Evolutionary conservation across 1,139 yeast genomes (phyloP).

Genomic region (Kodamaea anthophila): DNA sequence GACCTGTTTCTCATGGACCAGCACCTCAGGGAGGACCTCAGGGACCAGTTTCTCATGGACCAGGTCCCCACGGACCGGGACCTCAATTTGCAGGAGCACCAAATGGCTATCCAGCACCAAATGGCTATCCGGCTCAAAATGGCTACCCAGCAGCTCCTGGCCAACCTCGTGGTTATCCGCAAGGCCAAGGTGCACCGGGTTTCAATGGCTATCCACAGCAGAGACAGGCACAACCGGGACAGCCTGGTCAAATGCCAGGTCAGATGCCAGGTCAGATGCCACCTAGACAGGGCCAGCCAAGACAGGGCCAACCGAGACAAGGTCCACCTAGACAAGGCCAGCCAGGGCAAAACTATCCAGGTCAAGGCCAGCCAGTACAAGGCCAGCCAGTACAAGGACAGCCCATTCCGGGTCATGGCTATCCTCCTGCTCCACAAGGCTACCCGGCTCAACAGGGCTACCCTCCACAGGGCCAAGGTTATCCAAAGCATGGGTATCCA

Average conservation of each 20-base stretch:
- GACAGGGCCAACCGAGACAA: constrained; percentile 1
- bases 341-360: not conserved
- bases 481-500: constrained; percentile 1
- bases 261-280: constrained; percentile 7
- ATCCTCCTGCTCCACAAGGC: constrained; percentile 2
- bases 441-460: not conserved
- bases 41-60: constrained; percentile 3
- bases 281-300: constrained; percentile 6
- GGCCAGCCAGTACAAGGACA: constrained; percentile 1
- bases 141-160: no score
- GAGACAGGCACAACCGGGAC: no score
- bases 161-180: no score
- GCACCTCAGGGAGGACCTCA: constrained; percentile 8
- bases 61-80: constrained; percentile 7
- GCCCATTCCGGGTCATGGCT: constrained; percentile 2
- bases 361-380: not conserved
- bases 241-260: constrained; percentile 5
- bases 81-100: constrained; percentile 4
- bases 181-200: no score
- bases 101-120: not conserved
- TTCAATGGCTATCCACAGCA: no score
- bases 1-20: constrained; percentile 2
- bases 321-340: not conserved
- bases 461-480: not conserved
- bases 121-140: no score